Evolutionary conservation across 169 alveolate species (phyloP).

Genomic region (Eimeria praecox): DNA sequence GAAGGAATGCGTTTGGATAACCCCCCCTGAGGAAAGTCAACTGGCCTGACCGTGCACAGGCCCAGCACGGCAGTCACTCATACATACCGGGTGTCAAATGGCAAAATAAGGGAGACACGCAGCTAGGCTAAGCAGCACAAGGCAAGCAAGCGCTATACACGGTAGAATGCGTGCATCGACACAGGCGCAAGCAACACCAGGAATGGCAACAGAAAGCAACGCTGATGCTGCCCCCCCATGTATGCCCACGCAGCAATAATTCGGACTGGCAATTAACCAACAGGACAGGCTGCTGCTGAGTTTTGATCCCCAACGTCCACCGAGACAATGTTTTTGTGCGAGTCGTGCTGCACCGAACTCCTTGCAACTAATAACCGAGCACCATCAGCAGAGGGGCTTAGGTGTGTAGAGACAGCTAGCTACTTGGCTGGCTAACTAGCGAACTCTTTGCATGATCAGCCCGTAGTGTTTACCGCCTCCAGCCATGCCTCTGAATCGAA

Average conservation of each 20-base stretch:
- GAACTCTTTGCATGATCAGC: not conserved
- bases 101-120: not conserved
- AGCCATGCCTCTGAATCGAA: conserved; percentile 60
- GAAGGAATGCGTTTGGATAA: not conserved
- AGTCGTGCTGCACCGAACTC: not conserved
- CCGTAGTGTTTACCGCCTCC: conserved; percentile 9
- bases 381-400: not conserved
- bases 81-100: not conserved
- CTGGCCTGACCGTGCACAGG: not conserved
- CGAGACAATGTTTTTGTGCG: not conserved
- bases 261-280: not conserved
- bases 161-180: not conserved
- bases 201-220: not conserved
- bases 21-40: not conserved
- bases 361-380: not conserved
- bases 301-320: not conserved
- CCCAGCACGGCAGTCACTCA: not conserved
- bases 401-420: not conserved
- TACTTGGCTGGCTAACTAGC: conserved; percentile 10
- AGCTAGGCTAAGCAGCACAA: not conserved
- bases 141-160: not conserved
- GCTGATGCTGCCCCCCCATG: not conserved
- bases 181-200: not conserved
- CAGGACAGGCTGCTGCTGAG: not conserved
- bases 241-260: not conserved